These are phyloP conservation scores for Allomyces macrogynus DNA, from an alignment of 192 early-diverging fungal genomes.

Conservation along the genomic window DNA sequence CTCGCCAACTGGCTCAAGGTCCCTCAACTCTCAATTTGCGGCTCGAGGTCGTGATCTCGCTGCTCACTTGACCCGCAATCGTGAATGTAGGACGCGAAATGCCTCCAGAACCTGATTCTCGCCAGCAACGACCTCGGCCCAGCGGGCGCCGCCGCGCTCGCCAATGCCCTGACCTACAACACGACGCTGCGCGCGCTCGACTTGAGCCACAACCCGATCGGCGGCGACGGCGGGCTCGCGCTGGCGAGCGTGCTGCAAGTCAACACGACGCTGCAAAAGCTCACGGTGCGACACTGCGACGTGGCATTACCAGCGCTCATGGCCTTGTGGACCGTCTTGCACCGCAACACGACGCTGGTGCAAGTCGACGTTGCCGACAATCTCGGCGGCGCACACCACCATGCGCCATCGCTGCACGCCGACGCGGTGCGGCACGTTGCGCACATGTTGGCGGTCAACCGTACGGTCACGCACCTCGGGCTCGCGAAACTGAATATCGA, in stretches of 20 bases:
- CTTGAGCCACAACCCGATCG: background rate
- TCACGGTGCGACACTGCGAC: background rate
- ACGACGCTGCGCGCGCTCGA: background rate
- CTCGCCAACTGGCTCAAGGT: background rate
- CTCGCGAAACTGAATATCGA: background rate
- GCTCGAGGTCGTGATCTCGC: no score
- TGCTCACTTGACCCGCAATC: background rate
- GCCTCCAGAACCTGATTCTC: background rate
- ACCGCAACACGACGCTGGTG: background rate
- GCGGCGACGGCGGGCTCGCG: background rate
- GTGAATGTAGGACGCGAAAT: background rate
- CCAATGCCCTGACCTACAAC: background rate
- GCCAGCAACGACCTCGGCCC: background rate
- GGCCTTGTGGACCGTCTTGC: background rate
- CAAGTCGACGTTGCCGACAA: background rate
- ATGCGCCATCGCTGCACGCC: background rate
- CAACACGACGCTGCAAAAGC: background rate
- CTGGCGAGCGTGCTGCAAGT: background rate
- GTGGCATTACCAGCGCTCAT: background rate
- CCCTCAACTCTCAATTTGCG: background rate
- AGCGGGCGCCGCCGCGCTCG: background rate
- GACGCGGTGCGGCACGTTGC: background rate
- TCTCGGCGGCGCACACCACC: background rate
- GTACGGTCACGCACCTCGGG: background rate
- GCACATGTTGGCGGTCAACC: background rate